Conservation (phyloP, 495 filamentous ascomycete species). For the Hypomontagnella submonticulosa region DNA sequence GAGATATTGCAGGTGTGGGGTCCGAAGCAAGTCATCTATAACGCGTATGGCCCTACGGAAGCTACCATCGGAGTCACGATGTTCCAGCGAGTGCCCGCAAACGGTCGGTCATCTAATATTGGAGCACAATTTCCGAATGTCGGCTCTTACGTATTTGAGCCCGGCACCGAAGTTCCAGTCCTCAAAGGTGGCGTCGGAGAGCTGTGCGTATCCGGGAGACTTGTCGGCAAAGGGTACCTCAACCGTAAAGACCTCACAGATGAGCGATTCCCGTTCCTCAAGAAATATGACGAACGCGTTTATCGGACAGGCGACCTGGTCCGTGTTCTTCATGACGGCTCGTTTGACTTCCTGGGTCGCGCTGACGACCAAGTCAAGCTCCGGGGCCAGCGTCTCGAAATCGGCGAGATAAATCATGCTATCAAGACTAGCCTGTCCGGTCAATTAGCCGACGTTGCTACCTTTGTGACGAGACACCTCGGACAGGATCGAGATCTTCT, state of each 20-base stretch:
- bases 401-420: conserved; percentile 77
- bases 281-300: conserved; percentile 61
- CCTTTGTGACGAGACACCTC: conserved; percentile 71
- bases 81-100: conserved; percentile 74
- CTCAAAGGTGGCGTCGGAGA: conserved; percentile 85
- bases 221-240: conserved; percentile 89
- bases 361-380: conserved; percentile 86
- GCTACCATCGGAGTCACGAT: conserved; percentile 89
- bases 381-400: conserved; percentile 79
- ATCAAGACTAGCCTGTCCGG: conserved; percentile 61
- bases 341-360: conserved; percentile 78
- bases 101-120: conserved; percentile 85
- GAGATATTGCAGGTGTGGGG: conserved; percentile 80
- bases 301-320: conserved; percentile 87
- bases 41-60: conserved; percentile 87
- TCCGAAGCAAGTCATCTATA: conserved; percentile 71
- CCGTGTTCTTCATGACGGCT: conserved; percentile 73
- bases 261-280: conserved; percentile 69
- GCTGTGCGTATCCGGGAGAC: conserved; percentile 83
- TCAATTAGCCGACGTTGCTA: conserved; percentile 67
- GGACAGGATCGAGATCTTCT: conserved; percentile 73
- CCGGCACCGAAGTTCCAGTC: conserved; percentile 73
- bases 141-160: conserved; percentile 79
- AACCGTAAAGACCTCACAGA: conserved; percentile 75
- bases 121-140: conserved; percentile 86